Evolutionary conservation across 2,329 filamentous ascomycete genomes (phyloP), one percentile per base, ranked within the genome.

Genomic region (Fusarium keratoplasticum): DNA sequence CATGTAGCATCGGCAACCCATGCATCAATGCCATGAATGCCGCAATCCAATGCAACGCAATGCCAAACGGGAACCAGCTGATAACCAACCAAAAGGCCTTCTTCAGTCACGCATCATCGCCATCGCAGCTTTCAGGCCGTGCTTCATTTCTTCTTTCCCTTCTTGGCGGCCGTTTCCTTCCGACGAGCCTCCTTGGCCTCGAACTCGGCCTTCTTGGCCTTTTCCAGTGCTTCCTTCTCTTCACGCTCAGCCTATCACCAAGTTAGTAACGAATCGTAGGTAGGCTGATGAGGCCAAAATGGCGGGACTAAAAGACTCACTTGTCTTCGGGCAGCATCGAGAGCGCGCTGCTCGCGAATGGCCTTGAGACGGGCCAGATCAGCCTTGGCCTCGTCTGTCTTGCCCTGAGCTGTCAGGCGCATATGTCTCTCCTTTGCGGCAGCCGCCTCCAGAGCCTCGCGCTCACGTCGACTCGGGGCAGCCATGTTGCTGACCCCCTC

Each of bases 371-470:
- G 90, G 68, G 95, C 96, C 76, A 98, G 81, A 84, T 99, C 96
- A 6, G 94, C 92, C 82, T 94, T 93, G 57, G 96, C 95, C 87
- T 98, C 94, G 70, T 99, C 96, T 52, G 96, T 98, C 91, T 98
- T 98, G 79, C 96, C 96, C 80, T 95, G 93, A 66, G 95, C 94
- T 80, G 98, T 96, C 78, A 98, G 83, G 85, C 97, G 97, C 87
- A 95, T 90, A 81, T 98, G 98, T 76, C 92, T 89, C 87, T 98
- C 95, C 83, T 95, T 95, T 33, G 94, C 95, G 81, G 96, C 93
- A 72, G 93, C 92, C 2, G 95, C 95, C 85, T 98, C 93, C 36
- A 96, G 80, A 3, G 95, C 94, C 86, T 98, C 89, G 78, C 89
- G 82, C 85, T 91, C 87, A 82, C 89, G 84, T 63, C 88, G 83